Percentiles rank a stretch among this genome's conserved stretches.
These are phyloP conservation scores for Exophiala lecanii-corni DNA, from an alignment of 2,329 filamentous ascomycete genomes.

Conservation along the genomic window DNA sequence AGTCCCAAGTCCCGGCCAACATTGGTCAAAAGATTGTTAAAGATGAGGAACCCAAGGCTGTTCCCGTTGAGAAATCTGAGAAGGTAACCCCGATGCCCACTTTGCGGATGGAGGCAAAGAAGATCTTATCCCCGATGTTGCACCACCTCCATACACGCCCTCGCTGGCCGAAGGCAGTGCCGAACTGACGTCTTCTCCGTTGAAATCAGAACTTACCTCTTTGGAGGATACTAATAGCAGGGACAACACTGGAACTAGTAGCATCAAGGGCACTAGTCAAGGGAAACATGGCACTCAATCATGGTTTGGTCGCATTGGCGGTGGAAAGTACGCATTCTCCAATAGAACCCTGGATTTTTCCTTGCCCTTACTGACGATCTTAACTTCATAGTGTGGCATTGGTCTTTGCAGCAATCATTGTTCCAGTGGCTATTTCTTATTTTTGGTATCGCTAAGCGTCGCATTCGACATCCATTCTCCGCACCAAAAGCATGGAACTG, in stretches of 20 bases:
- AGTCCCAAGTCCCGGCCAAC: not conserved
- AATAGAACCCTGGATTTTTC: too few species aligned
- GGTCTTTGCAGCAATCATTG: slow-evolving; percentile 12
- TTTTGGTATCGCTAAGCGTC: slow-evolving; percentile 12
- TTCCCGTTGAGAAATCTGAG: not conserved
- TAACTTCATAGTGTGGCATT: slow-evolving; percentile 7
- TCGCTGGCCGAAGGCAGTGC: slow-evolving; percentile 2
- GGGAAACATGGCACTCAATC: slow-evolving; percentile 7
- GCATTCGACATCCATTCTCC: not conserved
- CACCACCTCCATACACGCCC: slow-evolving; percentile 19
- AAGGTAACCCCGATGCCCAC: not conserved
- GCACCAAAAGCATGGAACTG: not conserved
- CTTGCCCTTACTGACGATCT: slow-evolving; percentile 3
- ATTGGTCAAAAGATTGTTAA: slow-evolving; percentile 1
- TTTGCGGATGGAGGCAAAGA: slow-evolving; percentile 7
- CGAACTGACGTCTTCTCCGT: slow-evolving; percentile 1
- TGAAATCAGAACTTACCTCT: slow-evolving; percentile 2
- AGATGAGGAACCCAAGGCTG: not conserved
- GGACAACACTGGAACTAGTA: not conserved
- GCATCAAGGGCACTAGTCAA: not conserved
- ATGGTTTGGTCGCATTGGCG: slow-evolving; percentile 3
- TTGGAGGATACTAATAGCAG: slow-evolving; percentile 1
- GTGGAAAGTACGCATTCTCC: slow-evolving; percentile 11
- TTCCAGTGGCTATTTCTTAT: slow-evolving; percentile 15
- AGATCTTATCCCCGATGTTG: slow-evolving; percentile 17